Base-by-base conservation (phyloP, 106 monocot species). In the Dactylorhiza incarnata region DNA sequence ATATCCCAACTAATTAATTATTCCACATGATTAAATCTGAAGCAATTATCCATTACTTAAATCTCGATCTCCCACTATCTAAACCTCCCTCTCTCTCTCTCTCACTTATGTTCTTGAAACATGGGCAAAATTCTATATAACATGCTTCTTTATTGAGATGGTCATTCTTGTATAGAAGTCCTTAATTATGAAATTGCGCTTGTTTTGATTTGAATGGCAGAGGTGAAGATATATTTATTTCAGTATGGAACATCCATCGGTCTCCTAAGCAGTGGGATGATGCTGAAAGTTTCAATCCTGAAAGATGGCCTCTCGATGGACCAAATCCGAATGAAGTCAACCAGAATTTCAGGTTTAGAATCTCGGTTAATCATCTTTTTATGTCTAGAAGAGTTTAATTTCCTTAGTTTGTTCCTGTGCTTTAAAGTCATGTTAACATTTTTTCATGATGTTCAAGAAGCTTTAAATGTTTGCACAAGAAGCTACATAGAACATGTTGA, bases 161-260 rank as follows among this genome's bases (percentile, higher is more conserved):
- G 15, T 14, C 44, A 19, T 58, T 59, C 59, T 9, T 45, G 37
- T 12, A 49, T 26, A 24, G 6, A 44, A 26, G 53, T 55, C 49
- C 11, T 55, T 23, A 66, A 45, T 16, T 29, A 7, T 13, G 25
- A 17, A 68, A 52, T 49, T 72, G 24, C 17, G 11, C 9, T 72
- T 56, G 47, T 72, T 71, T 22, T 63, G 20, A 51, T 77, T 77
- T 70, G n/a, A 48, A 22, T 87, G 49, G 29, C 53, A 99, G 97
- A 83, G 97, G 85, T 79, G 96, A 99, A 82, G 97, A 99, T 63
- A 91, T 99, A 76, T 99, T 99, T 73, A 99, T 99, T 77, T 99
- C 91, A 58, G 80, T 91, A 16, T 99, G 91, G 91, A 99, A 99
- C 78, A 75, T 99, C 48, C 97, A 99, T 61, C 89, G 70, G 44